These are phyloP conservation scores for Penicillium longicatenatum DNA, from an alignment of 495 filamentous ascomycete species.

Conservation along the genomic window DNA sequence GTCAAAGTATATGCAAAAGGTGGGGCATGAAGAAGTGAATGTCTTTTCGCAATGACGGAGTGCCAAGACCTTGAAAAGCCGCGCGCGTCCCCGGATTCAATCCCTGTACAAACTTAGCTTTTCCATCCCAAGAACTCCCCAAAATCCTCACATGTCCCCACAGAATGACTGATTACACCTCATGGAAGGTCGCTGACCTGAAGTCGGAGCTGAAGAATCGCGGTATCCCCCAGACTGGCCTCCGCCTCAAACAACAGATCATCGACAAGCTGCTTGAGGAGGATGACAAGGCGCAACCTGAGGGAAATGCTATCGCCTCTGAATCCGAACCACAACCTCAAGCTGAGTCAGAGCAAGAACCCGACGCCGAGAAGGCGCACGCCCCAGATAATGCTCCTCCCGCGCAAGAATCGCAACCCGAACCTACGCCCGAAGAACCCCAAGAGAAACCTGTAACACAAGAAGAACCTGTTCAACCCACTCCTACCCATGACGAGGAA, in stretches of 20 bases:
- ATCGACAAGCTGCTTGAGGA: conserved; percentile 50
- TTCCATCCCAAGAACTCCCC: background rate
- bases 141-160: conserved; percentile 7
- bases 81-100: conserved; percentile 33
- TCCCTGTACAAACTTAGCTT: conserved; percentile 11
- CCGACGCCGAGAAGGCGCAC: conserved; percentile 13
- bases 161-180: conserved; percentile 53
- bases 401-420: conserved; percentile 15
- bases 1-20: no score
- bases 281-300: conserved; percentile 34
- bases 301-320: conserved; percentile 5
- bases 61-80: conserved; percentile 3
- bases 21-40: no score
- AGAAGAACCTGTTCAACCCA: conserved; percentile 9
- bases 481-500: conserved; percentile 3
- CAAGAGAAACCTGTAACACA: conserved; percentile 11
- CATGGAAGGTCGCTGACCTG: conserved; percentile 55
- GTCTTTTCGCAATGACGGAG: background rate
- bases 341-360: conserved; percentile 20
- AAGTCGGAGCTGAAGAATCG: conserved; percentile 55
- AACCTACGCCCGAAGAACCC: conserved; percentile 21
- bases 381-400: conserved; percentile 14
- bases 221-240: conserved; percentile 51
- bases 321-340: conserved; percentile 11
- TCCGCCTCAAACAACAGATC: conserved; percentile 51